Evolutionary conservation across 2,329 filamentous ascomycete genomes (phyloP).

Genomic region (Aspergillus unguis): DNA sequence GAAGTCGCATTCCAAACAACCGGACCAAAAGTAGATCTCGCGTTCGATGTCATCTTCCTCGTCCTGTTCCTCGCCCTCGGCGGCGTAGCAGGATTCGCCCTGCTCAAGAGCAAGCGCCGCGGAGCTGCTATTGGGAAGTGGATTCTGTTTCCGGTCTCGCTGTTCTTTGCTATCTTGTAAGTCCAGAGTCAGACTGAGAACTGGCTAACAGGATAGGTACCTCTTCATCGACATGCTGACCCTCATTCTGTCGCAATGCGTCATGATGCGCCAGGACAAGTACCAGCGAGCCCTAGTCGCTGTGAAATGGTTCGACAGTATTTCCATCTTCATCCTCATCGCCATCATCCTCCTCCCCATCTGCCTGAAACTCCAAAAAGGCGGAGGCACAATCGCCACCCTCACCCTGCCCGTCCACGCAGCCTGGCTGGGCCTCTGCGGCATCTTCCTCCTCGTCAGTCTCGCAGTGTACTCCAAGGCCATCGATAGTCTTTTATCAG

Average conservation of each 20-base stretch:
- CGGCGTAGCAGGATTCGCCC: neutral
- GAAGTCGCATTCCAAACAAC: conserved; percentile 3
- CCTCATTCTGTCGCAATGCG: conserved; percentile 7
- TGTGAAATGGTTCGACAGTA: conserved; percentile 3
- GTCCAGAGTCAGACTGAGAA: neutral
- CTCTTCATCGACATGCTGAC: conserved; percentile 6
- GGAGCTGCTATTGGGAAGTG: conserved; percentile 2
- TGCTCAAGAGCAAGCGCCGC: conserved; percentile 5
- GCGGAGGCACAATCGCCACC: neutral
- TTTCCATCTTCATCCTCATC: conserved; percentile 7
- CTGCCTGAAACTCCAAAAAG: conserved; percentile 14
- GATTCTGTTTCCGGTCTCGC: conserved; percentile 10
- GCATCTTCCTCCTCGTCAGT: conserved; percentile 9
- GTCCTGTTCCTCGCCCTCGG: conserved; percentile 10
- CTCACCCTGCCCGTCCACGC: conserved; percentile 9
- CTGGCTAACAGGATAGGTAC: neutral
- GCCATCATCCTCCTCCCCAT: conserved; percentile 15
- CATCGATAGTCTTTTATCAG: neutral
- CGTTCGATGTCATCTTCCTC: conserved; percentile 17
- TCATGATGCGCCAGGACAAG: neutral
- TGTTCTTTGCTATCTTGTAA: conserved; percentile 14
- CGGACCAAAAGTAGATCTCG: conserved; percentile 3
- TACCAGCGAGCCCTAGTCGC: neutral
- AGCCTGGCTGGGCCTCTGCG: conserved; percentile 4
- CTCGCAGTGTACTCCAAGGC: conserved; percentile 7